Evolutionary conservation across 2,329 filamentous ascomycete genomes (phyloP), one percentile per base, ranked within the genome.

Genomic region (Diaporthe aspalathi): DNA sequence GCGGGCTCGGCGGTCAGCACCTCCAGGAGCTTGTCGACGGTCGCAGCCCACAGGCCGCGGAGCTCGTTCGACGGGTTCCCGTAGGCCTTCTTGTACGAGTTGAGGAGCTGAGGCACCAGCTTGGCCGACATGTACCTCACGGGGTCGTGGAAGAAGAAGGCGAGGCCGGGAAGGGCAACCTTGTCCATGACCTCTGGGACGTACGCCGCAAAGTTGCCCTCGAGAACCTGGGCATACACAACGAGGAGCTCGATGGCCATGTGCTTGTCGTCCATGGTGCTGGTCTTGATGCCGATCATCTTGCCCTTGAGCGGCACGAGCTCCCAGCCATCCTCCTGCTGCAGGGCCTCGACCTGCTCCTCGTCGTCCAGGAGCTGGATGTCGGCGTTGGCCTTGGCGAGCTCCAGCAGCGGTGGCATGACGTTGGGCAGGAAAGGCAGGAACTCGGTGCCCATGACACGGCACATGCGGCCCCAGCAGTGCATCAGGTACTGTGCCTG

Each of bases 101-200:
- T 96, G 57, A 99, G 88, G 20, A 99, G 89, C 80, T 97, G 94
- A 20, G 96, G 96, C 7, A 99, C 93, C 76, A 97, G 91, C 83
- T 97, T 97, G 32, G 96, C 95, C 5, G 96, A 97, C 45, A 97
- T 95, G 67, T 97, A 95, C 68, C 96, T 91, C 70, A 98, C 96
- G 0, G 96, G 95, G 79, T 99, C 96, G 82, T 99, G 96, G 90
- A 99, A 99, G 87, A 98, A 99, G 87, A 99, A 99, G 4, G 94
- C 93, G 60, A 99, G 88, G 24, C 96, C 94, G 9, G 96, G 95
- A 27, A 99, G 86, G 2, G 95, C 95, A 79, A 99, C 97, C 83
- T 96, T 96, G 81, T 97, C 94, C 93, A 98, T 96, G 71, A 97
- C 97, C 72, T 97, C 92, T 54, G 91, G 87, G 67, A 97, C 95